phyloP scores from a whole-genome alignment of 164 flowering plant species.

The Buxus sempervirens region DNA sequence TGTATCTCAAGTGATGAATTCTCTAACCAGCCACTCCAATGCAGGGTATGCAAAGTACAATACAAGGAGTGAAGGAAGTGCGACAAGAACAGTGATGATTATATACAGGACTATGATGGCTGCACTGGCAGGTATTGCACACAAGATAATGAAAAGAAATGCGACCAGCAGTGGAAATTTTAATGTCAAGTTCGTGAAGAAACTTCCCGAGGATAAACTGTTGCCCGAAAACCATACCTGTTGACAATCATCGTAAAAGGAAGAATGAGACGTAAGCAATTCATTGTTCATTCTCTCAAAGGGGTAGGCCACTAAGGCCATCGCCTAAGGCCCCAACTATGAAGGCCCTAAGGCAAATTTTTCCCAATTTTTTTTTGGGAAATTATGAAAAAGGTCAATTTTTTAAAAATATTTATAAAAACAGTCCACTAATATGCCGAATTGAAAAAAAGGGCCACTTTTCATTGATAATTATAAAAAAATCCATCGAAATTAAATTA shows the following conservation, averaged over 20 bases:
- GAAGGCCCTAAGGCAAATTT: no score
- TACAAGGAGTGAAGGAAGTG: slow-evolving; percentile 88
- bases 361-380: no score
- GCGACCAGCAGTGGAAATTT: slow-evolving; percentile 83
- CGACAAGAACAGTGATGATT: slow-evolving; percentile 72
- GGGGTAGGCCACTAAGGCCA: no score
- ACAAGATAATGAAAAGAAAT: slow-evolving; percentile 64
- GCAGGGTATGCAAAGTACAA: slow-evolving; percentile 89
- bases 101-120: slow-evolving; percentile 75
- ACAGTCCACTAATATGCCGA: no score
- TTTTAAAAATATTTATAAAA: no score
- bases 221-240: slow-evolving; percentile 32
- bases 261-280: slow-evolving; percentile 40
- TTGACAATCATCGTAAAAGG: slow-evolving; percentile 42
- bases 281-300: slow-evolving; percentile 95
- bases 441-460: no score
- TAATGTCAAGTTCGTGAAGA: slow-evolving; percentile 73
- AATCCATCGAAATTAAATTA: no score
- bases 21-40: slow-evolving; percentile 93
- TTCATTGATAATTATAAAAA: no score
- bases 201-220: slow-evolving; percentile 24
- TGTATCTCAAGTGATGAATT: slow-evolving; percentile 57
- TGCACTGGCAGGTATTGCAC: slow-evolving; percentile 81
- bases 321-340: no score
- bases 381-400: no score